Conservation (phyloP, 192 early-diverging fungal genomes). For the Jimgerdemannia lactiflua region DNA sequence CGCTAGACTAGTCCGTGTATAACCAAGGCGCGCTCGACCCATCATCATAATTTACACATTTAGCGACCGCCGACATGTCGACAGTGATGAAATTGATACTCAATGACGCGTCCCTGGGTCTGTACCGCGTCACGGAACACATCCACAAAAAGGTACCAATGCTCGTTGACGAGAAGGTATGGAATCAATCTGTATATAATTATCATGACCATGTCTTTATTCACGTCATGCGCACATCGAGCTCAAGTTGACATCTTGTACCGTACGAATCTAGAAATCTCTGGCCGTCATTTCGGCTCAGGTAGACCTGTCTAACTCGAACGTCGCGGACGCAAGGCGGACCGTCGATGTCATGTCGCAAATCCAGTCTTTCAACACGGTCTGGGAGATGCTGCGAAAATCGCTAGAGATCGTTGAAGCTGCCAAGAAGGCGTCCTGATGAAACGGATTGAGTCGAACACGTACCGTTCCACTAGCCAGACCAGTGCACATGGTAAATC, state of each 20-base stretch:
- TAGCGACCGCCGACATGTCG: conserved; percentile 7
- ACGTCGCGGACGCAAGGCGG: conserved; percentile 20
- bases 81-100: conserved; percentile 9
- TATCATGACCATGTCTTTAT: too few relatives aligned
- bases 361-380: background rate
- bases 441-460: too few relatives aligned
- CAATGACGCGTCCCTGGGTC: conserved; percentile 22
- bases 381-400: background rate
- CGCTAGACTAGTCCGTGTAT: background rate
- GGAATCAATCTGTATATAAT: background rate
- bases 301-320: conserved; percentile 15
- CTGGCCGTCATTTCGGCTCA: background rate
- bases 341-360: conserved; percentile 12
- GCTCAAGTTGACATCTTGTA: too few relatives aligned
- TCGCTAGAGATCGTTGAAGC: background rate
- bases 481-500: too few relatives aligned
- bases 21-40: too few relatives aligned
- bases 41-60: background rate
- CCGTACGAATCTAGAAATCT: background rate
- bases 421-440: background rate
- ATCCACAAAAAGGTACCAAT: conserved; percentile 24
- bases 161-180: conserved; percentile 6
- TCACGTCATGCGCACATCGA: too few relatives aligned
- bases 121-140: conserved; percentile 23
- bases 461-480: too few relatives aligned